Evolutionary conservation across 768 basidiomycete genomes (phyloP).

Genomic region (Chalciporus chontae): DNA sequence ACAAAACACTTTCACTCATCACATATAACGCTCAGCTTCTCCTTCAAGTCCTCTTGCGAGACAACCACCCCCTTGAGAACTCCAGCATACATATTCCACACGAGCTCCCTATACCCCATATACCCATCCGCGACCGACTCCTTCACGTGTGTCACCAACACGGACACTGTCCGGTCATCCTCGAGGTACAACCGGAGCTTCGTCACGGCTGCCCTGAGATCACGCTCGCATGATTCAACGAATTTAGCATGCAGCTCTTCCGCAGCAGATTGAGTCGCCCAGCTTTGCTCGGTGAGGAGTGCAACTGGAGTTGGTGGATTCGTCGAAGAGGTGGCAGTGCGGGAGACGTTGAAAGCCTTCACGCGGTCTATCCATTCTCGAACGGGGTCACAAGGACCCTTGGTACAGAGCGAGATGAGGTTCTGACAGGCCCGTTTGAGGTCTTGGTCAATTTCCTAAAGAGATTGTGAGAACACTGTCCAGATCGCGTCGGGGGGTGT

Average conservation of each 20-base stretch:
- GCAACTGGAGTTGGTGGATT: slow-evolving; percentile 13
- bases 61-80: slow-evolving; percentile 32
- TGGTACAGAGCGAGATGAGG: slow-evolving; percentile 64
- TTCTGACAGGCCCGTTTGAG: slow-evolving; percentile 84
- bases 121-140: slow-evolving; percentile 76
- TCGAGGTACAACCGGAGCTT: slow-evolving; percentile 76
- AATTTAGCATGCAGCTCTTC: slow-evolving; percentile 53
- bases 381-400: slow-evolving; percentile 55
- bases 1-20: slow-evolving; percentile 13
- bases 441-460: slow-evolving; percentile 86
- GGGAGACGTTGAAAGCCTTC: slow-evolving; percentile 30
- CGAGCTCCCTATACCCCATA: slow-evolving; percentile 63
- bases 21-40: slow-evolving; percentile 37
- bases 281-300: slow-evolving; percentile 39
- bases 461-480: not conserved
- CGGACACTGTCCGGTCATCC: slow-evolving; percentile 71
- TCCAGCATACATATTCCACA: slow-evolving; percentile 46
- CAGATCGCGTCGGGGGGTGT: too few species aligned
- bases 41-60: slow-evolving; percentile 37
- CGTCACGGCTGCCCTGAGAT: slow-evolving; percentile 51
- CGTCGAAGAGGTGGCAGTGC: slow-evolving; percentile 16
- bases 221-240: slow-evolving; percentile 48
- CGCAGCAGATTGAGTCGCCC: slow-evolving; percentile 50
- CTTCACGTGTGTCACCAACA: slow-evolving; percentile 74
- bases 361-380: slow-evolving; percentile 61